Base-by-base conservation (phyloP, 441 rosid species). In the Pelargonium fulgidum region DNA sequence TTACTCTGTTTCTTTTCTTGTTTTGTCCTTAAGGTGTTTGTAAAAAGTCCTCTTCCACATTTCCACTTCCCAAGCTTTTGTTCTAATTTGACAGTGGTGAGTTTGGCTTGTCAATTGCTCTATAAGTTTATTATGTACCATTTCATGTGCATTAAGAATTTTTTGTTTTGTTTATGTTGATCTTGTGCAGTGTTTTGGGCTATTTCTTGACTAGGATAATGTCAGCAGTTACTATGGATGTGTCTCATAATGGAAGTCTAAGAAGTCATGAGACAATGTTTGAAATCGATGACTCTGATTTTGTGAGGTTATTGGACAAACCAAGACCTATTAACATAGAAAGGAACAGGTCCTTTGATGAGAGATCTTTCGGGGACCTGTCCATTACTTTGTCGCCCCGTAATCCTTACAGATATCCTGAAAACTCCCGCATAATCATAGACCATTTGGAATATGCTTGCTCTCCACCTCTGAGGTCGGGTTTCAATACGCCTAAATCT, bases 401-500 rank as follows among this genome's bases (percentile, higher is more conserved):
- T 22, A 73, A 72, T 48, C 26, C 76, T 62, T 9, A 29, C 42
- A 78, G 84, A 77, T 66, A 74, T 61, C 70, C 41, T 20, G 91
- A 84, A 26, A 76, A 36, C 72, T 39, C 65, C 14, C 59, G 79
- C n/a, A 76, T 77, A 0, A 56, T 45, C 3, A n/a, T 16, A 3
- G 88, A 88, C 65, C 81, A 73, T 33, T 7, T 64, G 3, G 89
- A 85, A 22, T 65, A 22, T 22, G 47, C 76, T 26, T 24, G 22
- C 70, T 93, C 97, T 3, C 94, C 96, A 0, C 78, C 88, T 42
- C 81, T 80, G 54, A 78, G 83, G 83, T 88, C 93, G 44, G 93
- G 89, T 8, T 77, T 83, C 52, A 82, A 82, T 71, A 81, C 92
- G 20, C 96, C 97, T 24, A 76, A 79, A 73, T 82, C 91, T 14